A percentile compares a stretch with the other conserved stretches of the same genome.
These are phyloP conservation scores for Adansonia gregorii DNA, from an alignment of 441 rosid genomes.

Conservation along the genomic window DNA sequence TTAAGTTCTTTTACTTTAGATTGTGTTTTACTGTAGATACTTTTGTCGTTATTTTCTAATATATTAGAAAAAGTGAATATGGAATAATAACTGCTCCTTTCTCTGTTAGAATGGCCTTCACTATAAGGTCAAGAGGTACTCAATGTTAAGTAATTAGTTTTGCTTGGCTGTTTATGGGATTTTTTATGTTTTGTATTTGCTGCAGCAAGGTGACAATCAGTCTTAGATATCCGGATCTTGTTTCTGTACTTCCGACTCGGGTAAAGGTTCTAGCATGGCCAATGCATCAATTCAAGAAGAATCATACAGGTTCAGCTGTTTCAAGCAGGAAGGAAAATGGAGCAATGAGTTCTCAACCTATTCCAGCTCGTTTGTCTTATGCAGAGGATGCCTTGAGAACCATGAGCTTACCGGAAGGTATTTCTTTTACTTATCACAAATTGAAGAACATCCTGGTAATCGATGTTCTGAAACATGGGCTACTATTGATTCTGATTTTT, in stretches of 20 bases:
- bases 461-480: background rate
- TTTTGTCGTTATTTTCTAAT: background rate
- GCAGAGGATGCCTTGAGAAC: constrained; percentile 85
- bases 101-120: background rate
- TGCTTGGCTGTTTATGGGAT: constrained; percentile 17
- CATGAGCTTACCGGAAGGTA: constrained; percentile 92
- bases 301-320: constrained; percentile 35
- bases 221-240: constrained; percentile 81
- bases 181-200: constrained; percentile 26
- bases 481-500: background rate
- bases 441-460: background rate
- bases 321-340: constrained; percentile 39
- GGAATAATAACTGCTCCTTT: background rate
- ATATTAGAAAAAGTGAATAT: background rate
- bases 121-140: background rate
- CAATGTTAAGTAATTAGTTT: background rate
- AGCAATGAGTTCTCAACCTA: constrained; percentile 39
- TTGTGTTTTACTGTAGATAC: background rate
- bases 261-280: constrained; percentile 86
- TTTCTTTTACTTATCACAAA: constrained; percentile 9
- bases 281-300: constrained; percentile 57
- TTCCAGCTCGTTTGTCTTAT: constrained; percentile 69
- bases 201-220: constrained; percentile 82
- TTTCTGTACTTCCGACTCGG: constrained; percentile 77
- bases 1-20: background rate